These are phyloP conservation scores for Magnaporthiopsis incrustans DNA, from an alignment of 2,329 filamentous ascomycete species.

Conservation along the genomic window DNA sequence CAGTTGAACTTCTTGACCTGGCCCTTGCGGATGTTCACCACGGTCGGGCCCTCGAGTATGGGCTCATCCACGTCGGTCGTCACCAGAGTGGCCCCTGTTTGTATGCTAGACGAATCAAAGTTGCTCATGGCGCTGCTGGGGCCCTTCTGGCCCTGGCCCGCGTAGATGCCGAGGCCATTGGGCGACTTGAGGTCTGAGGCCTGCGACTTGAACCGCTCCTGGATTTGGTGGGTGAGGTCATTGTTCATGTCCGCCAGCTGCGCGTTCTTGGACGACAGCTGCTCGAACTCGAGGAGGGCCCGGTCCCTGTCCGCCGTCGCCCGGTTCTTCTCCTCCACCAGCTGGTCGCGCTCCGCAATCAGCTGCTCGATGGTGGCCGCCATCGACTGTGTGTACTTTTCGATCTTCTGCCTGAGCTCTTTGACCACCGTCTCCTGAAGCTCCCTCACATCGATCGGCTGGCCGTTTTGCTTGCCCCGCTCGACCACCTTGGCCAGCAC, in stretches of 20 bases:
- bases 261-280: slow-evolving; percentile 86
- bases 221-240: slow-evolving; percentile 87
- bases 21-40: slow-evolving; percentile 90
- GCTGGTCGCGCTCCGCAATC: slow-evolving; percentile 65
- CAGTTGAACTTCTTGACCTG: slow-evolving; percentile 97
- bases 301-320: slow-evolving; percentile 83
- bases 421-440: slow-evolving; percentile 88
- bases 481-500: slow-evolving; percentile 84
- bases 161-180: slow-evolving; percentile 51
- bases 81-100: slow-evolving; percentile 51
- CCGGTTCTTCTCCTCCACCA: slow-evolving; percentile 77
- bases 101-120: slow-evolving; percentile 44
- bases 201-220: slow-evolving; percentile 83
- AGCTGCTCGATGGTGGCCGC: slow-evolving; percentile 50
- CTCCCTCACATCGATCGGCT: slow-evolving; percentile 70
- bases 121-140: slow-evolving; percentile 42
- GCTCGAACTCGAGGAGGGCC: slow-evolving; percentile 90
- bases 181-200: slow-evolving; percentile 40
- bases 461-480: slow-evolving; percentile 73
- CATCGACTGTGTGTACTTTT: slow-evolving; percentile 53
- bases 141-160: slow-evolving; percentile 36
- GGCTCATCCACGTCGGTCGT: slow-evolving; percentile 59
- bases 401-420: slow-evolving; percentile 72
- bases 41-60: slow-evolving; percentile 71
- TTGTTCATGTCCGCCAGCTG: slow-evolving; percentile 95